Base-by-base conservation (phyloP, 1,284 basidiomycete genomes). In the Cutaneotrichosporon cavernicola region DNA sequence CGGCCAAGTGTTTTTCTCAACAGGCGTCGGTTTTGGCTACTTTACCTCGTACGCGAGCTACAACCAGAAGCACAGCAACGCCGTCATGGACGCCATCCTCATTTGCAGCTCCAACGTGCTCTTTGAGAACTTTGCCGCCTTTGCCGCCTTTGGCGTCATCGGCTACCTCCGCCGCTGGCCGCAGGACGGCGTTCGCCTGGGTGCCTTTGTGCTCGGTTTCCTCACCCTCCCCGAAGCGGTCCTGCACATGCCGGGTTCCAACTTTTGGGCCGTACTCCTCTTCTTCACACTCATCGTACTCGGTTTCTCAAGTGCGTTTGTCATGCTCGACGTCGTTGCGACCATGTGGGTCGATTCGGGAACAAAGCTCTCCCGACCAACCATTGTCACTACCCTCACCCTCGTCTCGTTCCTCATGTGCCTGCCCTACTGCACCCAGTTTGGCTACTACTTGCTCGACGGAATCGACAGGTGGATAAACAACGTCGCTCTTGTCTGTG, bases 181-280 rank as follows among this genome's bases (percentile, higher is more conserved):
- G 5, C 22, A 40, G 18, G 69, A 69, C 26, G 67, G 65, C n/a
- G 69, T 67, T 1, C 67, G 69, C 56, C 72, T 77, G 65, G 71
- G 73, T 31, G 72, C 67, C 26, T 75, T 75, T 30, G 70, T 74
- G n/a, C 64, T 72, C 31, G 72, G 71, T 10, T 73, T 73, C 59
- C 67, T 75, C 61, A 68, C 69, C 0, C 60, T 71, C 16, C 69
- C 69, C 43, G 65, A 69, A 46, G 69, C 67, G 6, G 68, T 71
- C 18, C 64, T 71, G 18, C 64, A 69, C n/a, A 71, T 71, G 69
- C 69, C 69, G 8, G 69, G 69, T 21, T 30, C 62, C 10, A 69
- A 71, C 64, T 71, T 71, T 51, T 71, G 69, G 69, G 69, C 69
- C 11, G 36, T 71, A 26, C 61, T 69, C 21, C 64, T 71, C 13